phyloP scores from a whole-genome alignment of 495 filamentous ascomycete species.

The Pseudomonodictys pantanalensis region DNA sequence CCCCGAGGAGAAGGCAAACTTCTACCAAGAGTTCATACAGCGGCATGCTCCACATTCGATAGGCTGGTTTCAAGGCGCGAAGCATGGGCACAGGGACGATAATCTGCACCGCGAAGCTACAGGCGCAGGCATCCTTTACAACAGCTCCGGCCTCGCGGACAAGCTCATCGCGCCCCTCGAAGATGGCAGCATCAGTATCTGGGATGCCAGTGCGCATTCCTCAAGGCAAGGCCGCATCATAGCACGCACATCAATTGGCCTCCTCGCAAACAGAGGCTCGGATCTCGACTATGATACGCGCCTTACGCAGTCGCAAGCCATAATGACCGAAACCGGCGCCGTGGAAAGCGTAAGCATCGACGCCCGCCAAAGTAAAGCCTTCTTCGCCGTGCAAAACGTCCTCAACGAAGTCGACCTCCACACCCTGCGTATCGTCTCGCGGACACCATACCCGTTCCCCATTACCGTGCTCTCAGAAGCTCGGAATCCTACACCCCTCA shows the following conservation, averaged over 20 bases:
- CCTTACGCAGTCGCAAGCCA: conserved; percentile 42
- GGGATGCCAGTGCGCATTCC: conserved; percentile 68
- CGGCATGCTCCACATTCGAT: conserved; percentile 69
- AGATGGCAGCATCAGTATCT: conserved; percentile 80
- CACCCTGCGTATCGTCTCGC: conserved; percentile 67
- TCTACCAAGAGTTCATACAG: conserved; percentile 87
- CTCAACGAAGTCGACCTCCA: conserved; percentile 83
- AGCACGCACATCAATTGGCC: conserved; percentile 60
- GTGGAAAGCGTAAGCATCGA: conserved; percentile 84
- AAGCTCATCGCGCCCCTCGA: conserved; percentile 76
- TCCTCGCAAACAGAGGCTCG: conserved; percentile 48
- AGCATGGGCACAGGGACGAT: conserved; percentile 37
- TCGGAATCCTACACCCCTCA: conserved; percentile 68
- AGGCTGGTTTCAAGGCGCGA: conserved; percentile 59
- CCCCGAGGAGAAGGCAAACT: conserved; percentile 64
- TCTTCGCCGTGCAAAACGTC: conserved; percentile 70
- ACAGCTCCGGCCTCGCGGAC: conserved; percentile 50
- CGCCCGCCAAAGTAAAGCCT: conserved; percentile 64
- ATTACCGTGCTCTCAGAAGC: conserved; percentile 82
- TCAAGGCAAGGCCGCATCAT: conserved; percentile 62
- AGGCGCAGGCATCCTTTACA: conserved; percentile 65
- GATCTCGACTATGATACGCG: conserved; percentile 41
- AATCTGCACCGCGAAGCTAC: conserved; percentile 48
- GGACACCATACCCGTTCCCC: conserved; percentile 74
- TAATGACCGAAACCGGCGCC: conserved; percentile 62